Evolutionary conservation across 139 green algal genomes (phyloP).

Genomic region (Closterium sp.): DNA sequence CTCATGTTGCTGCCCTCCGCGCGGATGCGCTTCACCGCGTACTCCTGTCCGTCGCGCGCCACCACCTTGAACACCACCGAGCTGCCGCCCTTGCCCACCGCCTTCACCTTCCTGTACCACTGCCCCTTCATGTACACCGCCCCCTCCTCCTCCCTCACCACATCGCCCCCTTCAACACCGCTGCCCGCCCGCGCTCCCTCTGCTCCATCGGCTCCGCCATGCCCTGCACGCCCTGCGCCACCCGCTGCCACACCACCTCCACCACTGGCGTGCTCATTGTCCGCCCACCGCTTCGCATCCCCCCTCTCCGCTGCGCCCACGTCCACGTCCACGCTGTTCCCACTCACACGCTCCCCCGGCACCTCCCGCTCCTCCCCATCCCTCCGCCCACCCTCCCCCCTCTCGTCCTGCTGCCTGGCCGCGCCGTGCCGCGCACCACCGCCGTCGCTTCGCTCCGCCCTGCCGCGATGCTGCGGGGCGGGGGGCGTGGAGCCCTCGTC

Average conservation of each 20-base stretch:
- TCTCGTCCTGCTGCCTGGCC: too few species aligned
- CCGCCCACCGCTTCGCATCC: too few species aligned
- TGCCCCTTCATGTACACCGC: slow-evolving; percentile 71
- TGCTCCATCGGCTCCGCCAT: background rate
- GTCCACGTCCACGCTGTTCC: too few species aligned
- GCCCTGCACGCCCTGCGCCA: too few species aligned
- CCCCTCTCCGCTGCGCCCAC: too few species aligned
- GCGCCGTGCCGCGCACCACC: too few species aligned
- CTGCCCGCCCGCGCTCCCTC: background rate
- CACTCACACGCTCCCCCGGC: too few species aligned
- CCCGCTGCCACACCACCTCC: too few species aligned
- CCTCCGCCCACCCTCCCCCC: too few species aligned
- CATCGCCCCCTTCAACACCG: background rate
- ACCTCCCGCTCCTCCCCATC: too few species aligned
- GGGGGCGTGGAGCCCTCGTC: background rate
- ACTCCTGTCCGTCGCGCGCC: slow-evolving; percentile 84
- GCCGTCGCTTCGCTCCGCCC: too few species aligned
- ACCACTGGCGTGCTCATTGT: too few species aligned
- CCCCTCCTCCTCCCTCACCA: slow-evolving; percentile 70
- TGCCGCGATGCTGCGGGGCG: background rate
- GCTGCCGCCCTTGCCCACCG: slow-evolving; percentile 84
- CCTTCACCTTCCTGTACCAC: slow-evolving; percentile 89
- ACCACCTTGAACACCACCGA: slow-evolving; percentile 96
- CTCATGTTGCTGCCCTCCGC: slow-evolving; percentile 63
- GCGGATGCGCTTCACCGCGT: slow-evolving; percentile 91